Percentiles rank a stretch among this genome's conserved stretches.
Evolutionary conservation across 805 yeast species (phyloP).

Genomic region (Priceomyces medius): DNA sequence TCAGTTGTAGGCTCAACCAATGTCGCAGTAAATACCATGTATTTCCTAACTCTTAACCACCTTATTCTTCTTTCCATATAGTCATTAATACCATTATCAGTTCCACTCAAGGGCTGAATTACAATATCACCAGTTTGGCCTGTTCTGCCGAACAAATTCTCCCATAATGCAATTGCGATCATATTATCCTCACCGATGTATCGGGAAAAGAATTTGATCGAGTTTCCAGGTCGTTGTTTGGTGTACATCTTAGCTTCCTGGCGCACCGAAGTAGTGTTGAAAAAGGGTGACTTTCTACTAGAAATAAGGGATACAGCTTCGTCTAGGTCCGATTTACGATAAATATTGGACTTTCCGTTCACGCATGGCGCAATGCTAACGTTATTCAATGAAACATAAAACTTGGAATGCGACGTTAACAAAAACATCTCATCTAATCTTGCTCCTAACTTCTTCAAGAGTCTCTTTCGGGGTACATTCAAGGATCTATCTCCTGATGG

Average conservation of each 20-base stretch:
- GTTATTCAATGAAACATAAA: constrained; percentile 75
- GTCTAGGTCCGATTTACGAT: constrained; percentile 65
- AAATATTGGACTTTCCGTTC: constrained; percentile 84
- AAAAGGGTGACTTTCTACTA: constrained; percentile 24
- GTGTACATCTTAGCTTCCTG: constrained; percentile 28
- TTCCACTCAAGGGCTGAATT: constrained; percentile 61
- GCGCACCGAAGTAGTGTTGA: constrained; percentile 27
- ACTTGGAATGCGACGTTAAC: constrained; percentile 80
- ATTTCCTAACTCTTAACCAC: constrained; percentile 84
- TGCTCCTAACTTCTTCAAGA: constrained; percentile 49
- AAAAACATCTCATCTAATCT: constrained; percentile 82
- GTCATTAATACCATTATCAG: constrained; percentile 45
- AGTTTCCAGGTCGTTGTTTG: constrained; percentile 40
- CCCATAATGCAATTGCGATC: constrained; percentile 88
- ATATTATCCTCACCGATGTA: constrained; percentile 92
- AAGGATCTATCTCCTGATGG: not conserved
- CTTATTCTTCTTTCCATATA: constrained; percentile 70
- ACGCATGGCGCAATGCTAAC: constrained; percentile 82
- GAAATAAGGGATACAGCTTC: constrained; percentile 48
- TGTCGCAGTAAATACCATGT: constrained; percentile 85
- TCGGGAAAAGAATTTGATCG: constrained; percentile 68
- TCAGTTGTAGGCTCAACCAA: constrained; percentile 86
- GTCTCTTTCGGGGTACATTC: constrained; percentile 9
- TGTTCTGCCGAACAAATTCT: constrained; percentile 60
- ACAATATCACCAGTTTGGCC: constrained; percentile 78